Percentiles rank a stretch among this genome's conserved stretches.
Conservation (phyloP, 495 filamentous ascomycete genomes). For the Penicillium longicatenatum region DNA sequence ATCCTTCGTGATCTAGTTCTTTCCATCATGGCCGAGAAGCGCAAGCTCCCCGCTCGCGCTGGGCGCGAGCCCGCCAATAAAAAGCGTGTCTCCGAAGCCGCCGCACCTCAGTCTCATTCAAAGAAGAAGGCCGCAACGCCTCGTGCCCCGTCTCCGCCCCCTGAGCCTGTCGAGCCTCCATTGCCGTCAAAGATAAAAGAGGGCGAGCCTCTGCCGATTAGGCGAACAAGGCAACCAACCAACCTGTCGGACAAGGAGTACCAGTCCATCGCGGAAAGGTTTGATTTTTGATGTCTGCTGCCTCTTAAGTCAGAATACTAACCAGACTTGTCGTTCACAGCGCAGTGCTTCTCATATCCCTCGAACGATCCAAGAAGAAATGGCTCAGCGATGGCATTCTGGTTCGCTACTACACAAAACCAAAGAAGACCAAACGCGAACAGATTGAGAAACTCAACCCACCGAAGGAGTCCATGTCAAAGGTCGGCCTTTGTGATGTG, state of each 20-base stretch:
- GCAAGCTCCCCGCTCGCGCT: constrained; percentile 45
- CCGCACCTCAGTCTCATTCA: constrained; percentile 26
- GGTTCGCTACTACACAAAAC: constrained; percentile 92
- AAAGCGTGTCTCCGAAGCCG: constrained; percentile 48
- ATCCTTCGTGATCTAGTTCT: constrained; percentile 3
- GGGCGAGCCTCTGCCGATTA: constrained; percentile 72
- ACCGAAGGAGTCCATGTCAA: constrained; percentile 82
- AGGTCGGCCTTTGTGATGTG: constrained; percentile 77
- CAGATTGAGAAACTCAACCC: constrained; percentile 75
- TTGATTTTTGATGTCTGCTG: constrained; percentile 13
- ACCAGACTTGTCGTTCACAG: constrained; percentile 45
- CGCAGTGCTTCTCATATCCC: constrained; percentile 79
- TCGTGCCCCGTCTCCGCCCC: constrained; percentile 28
- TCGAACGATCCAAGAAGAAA: constrained; percentile 80
- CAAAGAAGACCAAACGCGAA: constrained; percentile 75
- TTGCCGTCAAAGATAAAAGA: constrained; percentile 65
- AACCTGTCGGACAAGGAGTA: constrained; percentile 68
- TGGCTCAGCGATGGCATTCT: constrained; percentile 90
- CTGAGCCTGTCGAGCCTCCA: constrained; percentile 51
- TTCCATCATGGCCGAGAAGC: constrained; percentile 47
- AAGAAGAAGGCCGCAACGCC: constrained; percentile 47
- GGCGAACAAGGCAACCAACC: constrained; percentile 66
- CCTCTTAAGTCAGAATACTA: constrained; percentile 14
- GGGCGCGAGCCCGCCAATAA: constrained; percentile 52
- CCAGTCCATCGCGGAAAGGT: constrained; percentile 86